A percentile compares a stretch with the other conserved stretches of the same genome.
Evolutionary conservation across 1,139 yeast genomes (phyloP).

Genomic region (Candida freyschussii): DNA sequence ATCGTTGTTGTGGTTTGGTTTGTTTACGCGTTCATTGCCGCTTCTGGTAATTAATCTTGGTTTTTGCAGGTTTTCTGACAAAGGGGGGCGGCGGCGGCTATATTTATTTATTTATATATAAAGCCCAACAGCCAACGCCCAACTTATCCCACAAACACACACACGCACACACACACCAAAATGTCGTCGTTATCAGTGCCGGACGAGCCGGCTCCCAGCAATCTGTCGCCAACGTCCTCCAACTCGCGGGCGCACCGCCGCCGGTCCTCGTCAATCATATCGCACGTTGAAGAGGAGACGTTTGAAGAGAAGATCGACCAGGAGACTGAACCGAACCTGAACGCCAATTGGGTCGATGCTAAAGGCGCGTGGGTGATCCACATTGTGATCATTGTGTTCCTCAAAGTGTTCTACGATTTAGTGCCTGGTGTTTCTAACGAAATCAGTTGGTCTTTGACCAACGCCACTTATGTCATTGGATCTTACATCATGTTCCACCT

Average conservation of each 20-base stretch:
- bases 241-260: conserved; percentile 29
- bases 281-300: conserved; percentile 89
- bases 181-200: conserved; percentile 6
- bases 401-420: conserved; percentile 73
- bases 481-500: conserved; percentile 95
- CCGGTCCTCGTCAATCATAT: conserved; percentile 66
- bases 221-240: conserved; percentile 16
- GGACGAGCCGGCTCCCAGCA: conserved; percentile 14
- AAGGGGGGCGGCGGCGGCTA: neutral
- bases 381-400: conserved; percentile 68
- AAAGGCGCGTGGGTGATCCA: conserved; percentile 97
- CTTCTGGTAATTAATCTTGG: neutral
- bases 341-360: conserved; percentile 94
- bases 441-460: conserved; percentile 92
- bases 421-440: conserved; percentile 74
- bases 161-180: conserved; percentile 1
- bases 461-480: conserved; percentile 83
- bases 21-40: neutral
- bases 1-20: neutral
- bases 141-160: neutral
- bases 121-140: too few species aligned
- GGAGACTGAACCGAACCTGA: conserved; percentile 79
- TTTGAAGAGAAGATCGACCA: conserved; percentile 92
- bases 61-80: conserved; percentile 1
- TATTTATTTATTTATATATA: neutral